Percentiles rank a stretch among this genome's conserved stretches.
These are phyloP conservation scores for Durusdinium trenchii DNA, from an alignment of 73 alveolate genomes.

Conservation along the genomic window DNA sequence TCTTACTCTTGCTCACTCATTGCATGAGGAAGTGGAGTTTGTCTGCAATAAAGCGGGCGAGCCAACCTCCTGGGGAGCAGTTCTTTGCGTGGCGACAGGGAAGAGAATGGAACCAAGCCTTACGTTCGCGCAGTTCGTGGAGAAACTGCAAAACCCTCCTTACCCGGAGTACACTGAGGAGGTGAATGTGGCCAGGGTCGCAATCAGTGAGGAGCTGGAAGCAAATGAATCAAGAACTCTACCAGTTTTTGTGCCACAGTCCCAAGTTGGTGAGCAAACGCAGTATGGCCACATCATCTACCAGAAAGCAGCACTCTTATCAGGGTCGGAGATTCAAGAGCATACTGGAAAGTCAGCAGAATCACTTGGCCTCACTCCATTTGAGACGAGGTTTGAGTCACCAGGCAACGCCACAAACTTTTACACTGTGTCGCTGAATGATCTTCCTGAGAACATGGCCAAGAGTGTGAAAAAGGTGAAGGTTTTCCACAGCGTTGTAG, in stretches of 20 bases:
- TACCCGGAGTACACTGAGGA: neutral
- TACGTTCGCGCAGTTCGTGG: neutral
- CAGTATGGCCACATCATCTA: neutral
- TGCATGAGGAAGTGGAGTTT: neutral
- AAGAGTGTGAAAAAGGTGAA: neutral
- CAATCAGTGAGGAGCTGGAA: neutral
- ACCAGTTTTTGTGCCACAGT: neutral
- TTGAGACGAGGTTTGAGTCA: too few species aligned
- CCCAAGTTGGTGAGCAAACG: neutral
- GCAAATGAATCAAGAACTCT: neutral
- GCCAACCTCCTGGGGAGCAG: neutral
- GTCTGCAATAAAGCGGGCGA: neutral
- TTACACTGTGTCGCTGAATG: neutral
- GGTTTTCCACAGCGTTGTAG: neutral
- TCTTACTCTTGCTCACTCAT: too few species aligned
- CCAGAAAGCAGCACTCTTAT: neutral
- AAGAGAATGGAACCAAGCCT: neutral
- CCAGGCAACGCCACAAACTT: neutral
- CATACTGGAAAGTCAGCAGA: neutral
- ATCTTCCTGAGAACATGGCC: neutral
- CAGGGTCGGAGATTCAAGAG: neutral
- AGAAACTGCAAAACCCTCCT: neutral
- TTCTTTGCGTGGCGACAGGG: neutral
- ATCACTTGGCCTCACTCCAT: neutral
- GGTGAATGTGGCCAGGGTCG: neutral